These are phyloP conservation scores for Sphaceloma murrayae DNA, from an alignment of 2,329 filamentous ascomycete species.

Conservation along the genomic window DNA sequence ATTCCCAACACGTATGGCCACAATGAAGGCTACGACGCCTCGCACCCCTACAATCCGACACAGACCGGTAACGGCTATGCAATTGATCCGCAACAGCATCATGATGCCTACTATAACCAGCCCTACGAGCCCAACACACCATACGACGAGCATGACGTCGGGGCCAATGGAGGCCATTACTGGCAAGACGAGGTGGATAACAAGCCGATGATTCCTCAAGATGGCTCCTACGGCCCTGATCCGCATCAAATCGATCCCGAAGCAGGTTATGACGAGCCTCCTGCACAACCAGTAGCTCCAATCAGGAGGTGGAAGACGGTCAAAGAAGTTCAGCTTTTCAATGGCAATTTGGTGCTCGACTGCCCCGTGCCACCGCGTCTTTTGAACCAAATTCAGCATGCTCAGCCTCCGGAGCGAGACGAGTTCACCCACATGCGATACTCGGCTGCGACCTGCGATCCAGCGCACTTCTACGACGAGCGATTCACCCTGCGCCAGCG, in stretches of 20 bases:
- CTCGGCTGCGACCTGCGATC: conserved; percentile 88
- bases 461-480: conserved; percentile 73
- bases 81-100: conserved; percentile 73
- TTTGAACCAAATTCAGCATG: conserved; percentile 79
- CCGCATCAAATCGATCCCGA: conserved; percentile 35
- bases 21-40: conserved; percentile 50
- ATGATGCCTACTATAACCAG: conserved; percentile 76
- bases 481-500: conserved; percentile 87
- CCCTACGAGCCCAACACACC: conserved; percentile 60
- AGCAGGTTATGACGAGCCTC: conserved; percentile 34
- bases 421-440: conserved; percentile 89
- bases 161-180: conserved; percentile 35
- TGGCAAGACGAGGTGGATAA: conserved; percentile 59
- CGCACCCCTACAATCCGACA: conserved; percentile 32
- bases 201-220: conserved; percentile 64
- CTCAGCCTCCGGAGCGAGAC: conserved; percentile 68
- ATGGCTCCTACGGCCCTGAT: conserved; percentile 53
- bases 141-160: conserved; percentile 17
- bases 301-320: conserved; percentile 96
- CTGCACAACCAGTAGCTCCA: conserved; percentile 47
- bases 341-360: conserved; percentile 92
- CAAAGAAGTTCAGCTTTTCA: conserved; percentile 94
- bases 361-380: conserved; percentile 87
- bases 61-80: conserved; percentile 53
- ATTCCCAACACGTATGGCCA: conserved; percentile 54